These are phyloP conservation scores for Alternaria sp. DNA, from an alignment of 2,329 filamentous ascomycete species.

Conservation along the genomic window DNA sequence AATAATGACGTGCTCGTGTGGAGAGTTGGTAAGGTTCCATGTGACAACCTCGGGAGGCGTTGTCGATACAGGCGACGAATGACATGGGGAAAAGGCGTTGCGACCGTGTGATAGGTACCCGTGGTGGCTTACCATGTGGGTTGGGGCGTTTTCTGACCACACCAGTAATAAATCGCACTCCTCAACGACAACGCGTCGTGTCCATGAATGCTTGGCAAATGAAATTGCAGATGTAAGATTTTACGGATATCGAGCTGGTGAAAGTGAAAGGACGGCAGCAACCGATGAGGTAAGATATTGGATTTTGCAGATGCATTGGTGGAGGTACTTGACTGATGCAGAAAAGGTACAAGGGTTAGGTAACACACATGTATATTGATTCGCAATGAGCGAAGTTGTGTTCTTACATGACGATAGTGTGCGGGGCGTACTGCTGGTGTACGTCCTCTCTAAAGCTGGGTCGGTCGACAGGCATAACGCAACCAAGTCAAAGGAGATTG, in stretches of 20 bases:
- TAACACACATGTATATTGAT: conserved; percentile 19
- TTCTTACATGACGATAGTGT: conserved; percentile 12
- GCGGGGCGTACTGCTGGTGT: conserved; percentile 5
- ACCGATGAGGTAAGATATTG: conserved; percentile 1
- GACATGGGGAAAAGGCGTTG: conserved; percentile 6
- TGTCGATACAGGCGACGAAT: background rate
- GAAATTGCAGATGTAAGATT: background rate
- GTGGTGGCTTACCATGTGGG: conserved; percentile 23
- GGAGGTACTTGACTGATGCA: conserved; percentile 14
- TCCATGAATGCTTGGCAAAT: conserved; percentile 5
- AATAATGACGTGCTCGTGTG: background rate
- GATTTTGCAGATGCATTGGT: conserved; percentile 4
- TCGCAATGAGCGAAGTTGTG: conserved; percentile 19
- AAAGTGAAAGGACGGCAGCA: background rate
- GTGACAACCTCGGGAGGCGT: conserved; percentile 12
- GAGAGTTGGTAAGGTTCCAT: background rate
- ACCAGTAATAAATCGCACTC: conserved; percentile 23
- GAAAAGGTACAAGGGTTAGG: conserved; percentile 13
- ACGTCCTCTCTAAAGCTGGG: conserved; percentile 5
- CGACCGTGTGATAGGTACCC: background rate
- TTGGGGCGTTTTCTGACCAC: conserved; percentile 14
- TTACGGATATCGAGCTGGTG: background rate
- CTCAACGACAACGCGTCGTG: conserved; percentile 6
- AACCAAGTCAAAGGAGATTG: conserved; percentile 2
- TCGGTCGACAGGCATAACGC: conserved; percentile 6